These are phyloP conservation scores for Ophiocordyceps robertsii DNA, from an alignment of 2,329 filamentous ascomycete species.

Conservation along the genomic window DNA sequence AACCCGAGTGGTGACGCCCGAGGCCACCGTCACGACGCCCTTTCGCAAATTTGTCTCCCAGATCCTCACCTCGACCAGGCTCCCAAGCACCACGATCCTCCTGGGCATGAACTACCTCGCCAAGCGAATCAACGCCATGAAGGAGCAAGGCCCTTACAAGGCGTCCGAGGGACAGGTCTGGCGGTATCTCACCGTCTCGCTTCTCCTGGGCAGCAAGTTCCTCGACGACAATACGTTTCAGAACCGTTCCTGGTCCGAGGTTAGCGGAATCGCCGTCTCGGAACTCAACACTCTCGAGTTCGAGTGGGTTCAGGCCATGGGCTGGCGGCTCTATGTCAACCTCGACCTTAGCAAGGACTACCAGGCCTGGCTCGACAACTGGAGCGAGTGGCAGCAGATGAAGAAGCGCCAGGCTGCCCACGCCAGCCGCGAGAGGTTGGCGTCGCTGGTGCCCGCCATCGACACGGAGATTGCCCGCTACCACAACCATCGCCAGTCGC, in stretches of 20 bases:
- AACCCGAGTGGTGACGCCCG: slow-evolving; percentile 41
- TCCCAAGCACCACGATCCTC: slow-evolving; percentile 83
- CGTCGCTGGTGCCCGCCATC: slow-evolving; percentile 32
- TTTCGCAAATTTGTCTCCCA: slow-evolving; percentile 89
- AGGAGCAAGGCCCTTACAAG: slow-evolving; percentile 37
- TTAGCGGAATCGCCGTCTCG: slow-evolving; percentile 73
- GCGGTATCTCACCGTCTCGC: slow-evolving; percentile 71
- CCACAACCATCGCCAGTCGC: slow-evolving; percentile 23
- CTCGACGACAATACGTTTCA: slow-evolving; percentile 96
- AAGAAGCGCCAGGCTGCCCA: slow-evolving; percentile 40
- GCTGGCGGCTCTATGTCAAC: slow-evolving; percentile 79
- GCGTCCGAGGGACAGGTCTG: slow-evolving; percentile 62
- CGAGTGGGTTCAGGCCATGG: slow-evolving; percentile 74
- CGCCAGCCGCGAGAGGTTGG: slow-evolving; percentile 34
- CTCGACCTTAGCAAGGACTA: slow-evolving; percentile 63
- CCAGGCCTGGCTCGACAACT: slow-evolving; percentile 48
- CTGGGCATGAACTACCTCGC: slow-evolving; percentile 83
- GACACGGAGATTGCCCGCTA: slow-evolving; percentile 28
- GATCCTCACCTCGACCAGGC: slow-evolving; percentile 77
- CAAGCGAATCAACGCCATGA: slow-evolving; percentile 66
- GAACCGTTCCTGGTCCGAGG: slow-evolving; percentile 92
- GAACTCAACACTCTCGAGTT: slow-evolving; percentile 79
- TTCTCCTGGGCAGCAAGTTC: slow-evolving; percentile 89
- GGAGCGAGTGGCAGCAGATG: slow-evolving; percentile 41
- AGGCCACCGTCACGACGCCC: slow-evolving; percentile 44